phyloP scores from a whole-genome alignment of 164 flowering plant genomes.

The Tetrastigma voinierianum region DNA sequence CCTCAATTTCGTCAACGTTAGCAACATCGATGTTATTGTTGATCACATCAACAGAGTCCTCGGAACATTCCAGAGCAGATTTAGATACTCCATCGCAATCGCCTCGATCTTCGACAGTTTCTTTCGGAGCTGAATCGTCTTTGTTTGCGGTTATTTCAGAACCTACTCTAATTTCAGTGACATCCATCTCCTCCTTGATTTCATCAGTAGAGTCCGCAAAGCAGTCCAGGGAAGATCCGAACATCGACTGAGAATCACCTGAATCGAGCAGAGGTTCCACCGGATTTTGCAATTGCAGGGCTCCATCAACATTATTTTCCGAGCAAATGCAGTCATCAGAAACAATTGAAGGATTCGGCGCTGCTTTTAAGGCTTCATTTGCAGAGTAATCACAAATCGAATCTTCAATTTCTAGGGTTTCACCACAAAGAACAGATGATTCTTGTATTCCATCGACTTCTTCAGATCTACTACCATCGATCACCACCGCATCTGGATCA shows the following conservation, averaged over 20 bases:
- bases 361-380: background rate
- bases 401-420: background rate
- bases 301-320: constrained; percentile 4
- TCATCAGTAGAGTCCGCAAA: background rate
- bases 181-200: background rate
- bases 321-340: too few species aligned
- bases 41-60: too few species aligned
- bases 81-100: too few species aligned
- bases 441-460: background rate
- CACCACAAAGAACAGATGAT: background rate
- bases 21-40: too few species aligned
- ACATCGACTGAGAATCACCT: background rate
- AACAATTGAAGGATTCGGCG: too few species aligned
- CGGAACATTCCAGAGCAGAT: too few species aligned
- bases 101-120: background rate
- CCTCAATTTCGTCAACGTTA: too few species aligned
- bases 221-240: background rate
- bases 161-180: background rate
- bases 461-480: background rate
- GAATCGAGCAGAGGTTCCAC: background rate
- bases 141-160: background rate
- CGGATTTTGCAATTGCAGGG: background rate
- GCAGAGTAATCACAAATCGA: background rate
- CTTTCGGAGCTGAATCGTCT: background rate
- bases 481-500: background rate